Base-by-base conservation (phyloP, 768 basidiomycete species). In the Suillus lakei region DNA sequence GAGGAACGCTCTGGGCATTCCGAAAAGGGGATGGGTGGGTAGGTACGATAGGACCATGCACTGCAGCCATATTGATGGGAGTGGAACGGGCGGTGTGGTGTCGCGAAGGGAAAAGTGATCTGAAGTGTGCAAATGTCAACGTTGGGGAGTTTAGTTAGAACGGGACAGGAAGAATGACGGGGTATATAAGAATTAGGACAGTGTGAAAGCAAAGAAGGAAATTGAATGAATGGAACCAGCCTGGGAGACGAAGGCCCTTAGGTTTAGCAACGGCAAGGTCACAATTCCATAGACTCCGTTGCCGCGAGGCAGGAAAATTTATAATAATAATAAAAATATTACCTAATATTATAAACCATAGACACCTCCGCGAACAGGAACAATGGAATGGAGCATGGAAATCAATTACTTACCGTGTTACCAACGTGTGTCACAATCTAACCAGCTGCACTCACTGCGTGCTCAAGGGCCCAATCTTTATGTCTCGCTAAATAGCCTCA, bases 401-500 rank as follows among this genome's bases (percentile, higher is more conserved):
- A 75, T 38, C 7, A 46, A 21, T n/a, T 0, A 74, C 75, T 74
- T 67, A 75, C 68, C n/a, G n/a, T n/a, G n/a, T n/a, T n/a, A n/a
- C n/a, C 4, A 23, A 41, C 2, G 28, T 50, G 9, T 50, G 6
- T 26, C 48, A 50, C 48, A 50, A 50, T 50, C 48, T 50, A 50
- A 50, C 67, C n/a, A n/a, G n/a, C n/a, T 61, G 61, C 64, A 16
- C 13, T 36, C 32, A 21, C 44, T 18, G 62, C 50, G 62, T 48
- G 51, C 34, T 39, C 50, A 66, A 65, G 61, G 68, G 67, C 66
- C 55, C 65, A 64, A 64, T 66, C 63, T 63, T 61, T 66, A 68
- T 70, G 72, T 64, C 54, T 77, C 74, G 74, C 74, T 76, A 77
- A 69, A 50, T 63, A 64, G 65, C 75, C 75, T 76, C 73, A 76